Conservation (phyloP, 2,329 filamentous ascomycete genomes). For the Rhynchosporium agropyri region DNA sequence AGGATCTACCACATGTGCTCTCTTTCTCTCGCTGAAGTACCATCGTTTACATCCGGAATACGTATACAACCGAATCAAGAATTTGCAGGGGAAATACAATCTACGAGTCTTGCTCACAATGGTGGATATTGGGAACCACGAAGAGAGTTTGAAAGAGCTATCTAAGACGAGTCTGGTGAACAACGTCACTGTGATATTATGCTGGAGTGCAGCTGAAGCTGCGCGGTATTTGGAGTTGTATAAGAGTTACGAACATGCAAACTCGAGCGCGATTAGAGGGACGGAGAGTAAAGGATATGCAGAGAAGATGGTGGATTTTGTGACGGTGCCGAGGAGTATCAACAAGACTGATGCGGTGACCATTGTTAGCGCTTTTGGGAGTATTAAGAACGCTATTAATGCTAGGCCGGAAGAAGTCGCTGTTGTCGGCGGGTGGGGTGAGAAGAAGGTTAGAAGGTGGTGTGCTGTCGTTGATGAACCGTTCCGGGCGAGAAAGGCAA, state of each 20-base stretch:
- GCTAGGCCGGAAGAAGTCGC: slow-evolving; percentile 83
- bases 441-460: slow-evolving; percentile 92
- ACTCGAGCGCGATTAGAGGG: slow-evolving; percentile 78
- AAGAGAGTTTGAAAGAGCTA: slow-evolving; percentile 85
- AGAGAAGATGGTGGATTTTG: slow-evolving; percentile 87
- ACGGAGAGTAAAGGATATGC: slow-evolving; percentile 82
- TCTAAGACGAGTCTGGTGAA: slow-evolving; percentile 92
- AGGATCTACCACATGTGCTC: slow-evolving; percentile 81
- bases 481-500: slow-evolving; percentile 74
- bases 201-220: slow-evolving; percentile 93
- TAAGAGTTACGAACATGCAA: slow-evolving; percentile 89
- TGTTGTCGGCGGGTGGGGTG: slow-evolving; percentile 88
- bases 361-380: slow-evolving; percentile 89
- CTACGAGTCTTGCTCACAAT: slow-evolving; percentile 85
- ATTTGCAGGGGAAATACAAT: slow-evolving; percentile 81
- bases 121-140: slow-evolving; percentile 94
- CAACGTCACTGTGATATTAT: slow-evolving; percentile 87
- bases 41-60: slow-evolving; percentile 97
- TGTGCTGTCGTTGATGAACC: slow-evolving; percentile 79
- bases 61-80: slow-evolving; percentile 89
- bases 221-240: slow-evolving; percentile 93
- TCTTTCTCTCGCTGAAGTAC: slow-evolving; percentile 95
- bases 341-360: slow-evolving; percentile 95
- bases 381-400: slow-evolving; percentile 82
- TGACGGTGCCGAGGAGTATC: slow-evolving; percentile 84